Evolutionary conservation across 1,139 yeast genomes (phyloP), one percentile per base, ranked within the genome.

Genomic region (Suhomyces taliae): DNA sequence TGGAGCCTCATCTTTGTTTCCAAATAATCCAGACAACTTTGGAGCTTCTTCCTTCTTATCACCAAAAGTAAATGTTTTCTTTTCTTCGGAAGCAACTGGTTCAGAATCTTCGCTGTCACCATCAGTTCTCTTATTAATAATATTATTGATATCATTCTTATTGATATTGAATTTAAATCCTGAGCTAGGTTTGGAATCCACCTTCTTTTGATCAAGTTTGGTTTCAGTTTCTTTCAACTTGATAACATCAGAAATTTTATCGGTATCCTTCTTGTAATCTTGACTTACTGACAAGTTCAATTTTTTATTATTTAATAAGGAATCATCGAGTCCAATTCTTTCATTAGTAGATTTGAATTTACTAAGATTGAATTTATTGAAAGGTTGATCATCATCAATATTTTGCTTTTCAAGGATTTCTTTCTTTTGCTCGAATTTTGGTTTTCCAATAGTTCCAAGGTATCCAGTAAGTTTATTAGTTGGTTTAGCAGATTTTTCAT

Each of bases 151-250:
- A 39, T 65, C 65, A 9, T 57, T 54, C 41, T 63, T 61, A 39
- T 67, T 66, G 12, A 69, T 62, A 8, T 67, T 60, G 49, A 73
- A 72, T 34, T 67, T 62, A 56, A 73, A 73, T 0, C 76, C 78
- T 3, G 69, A 61, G 38, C 75, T 70, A 14, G 78, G 78, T 24
- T 52, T 50, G 6, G 51, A 49, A 9, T 50, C 46, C 9, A 36
- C 45, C 19, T 42, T 47, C 27, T 49, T 46, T 27, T 34, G 39
- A 0, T 46, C 50, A 6, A 46, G 39, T 6, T 40, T 44, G 6
- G 42, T 31, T 15, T 43, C 35, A 27, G 47, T 43, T 15, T 66
- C 69, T 43, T 69, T 70, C 10, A 70, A 49, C 46, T 67, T 69
- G 37, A 71, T 67, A 6, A 65, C 50, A 45, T 61, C 61, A 0